Conservation (phyloP, 108 stramenopile species). For the Stephanodiscus triporus region DNA sequence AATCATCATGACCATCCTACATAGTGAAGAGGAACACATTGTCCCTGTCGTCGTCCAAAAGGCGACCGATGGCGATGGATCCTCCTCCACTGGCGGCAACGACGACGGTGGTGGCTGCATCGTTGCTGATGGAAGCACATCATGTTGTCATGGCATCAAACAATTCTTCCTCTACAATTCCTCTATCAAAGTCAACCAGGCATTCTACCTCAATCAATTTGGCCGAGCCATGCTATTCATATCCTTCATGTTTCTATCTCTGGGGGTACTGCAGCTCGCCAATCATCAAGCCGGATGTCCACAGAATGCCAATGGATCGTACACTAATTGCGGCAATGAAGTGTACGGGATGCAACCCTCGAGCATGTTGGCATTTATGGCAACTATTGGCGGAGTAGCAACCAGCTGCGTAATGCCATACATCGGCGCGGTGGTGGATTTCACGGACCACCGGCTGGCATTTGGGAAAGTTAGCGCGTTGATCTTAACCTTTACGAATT, state of each 20-base stretch:
- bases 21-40: not conserved
- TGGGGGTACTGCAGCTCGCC: constrained; percentile 28
- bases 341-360: constrained; percentile 63
- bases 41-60: not conserved
- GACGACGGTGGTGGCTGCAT: not conserved
- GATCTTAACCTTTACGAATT: constrained; percentile 25
- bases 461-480: constrained; percentile 27
- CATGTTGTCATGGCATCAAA: constrained; percentile 24
- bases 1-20: not conserved
- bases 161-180: constrained; percentile 34
- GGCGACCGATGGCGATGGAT: not conserved
- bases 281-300: constrained; percentile 28
- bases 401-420: constrained; percentile 41
- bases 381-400: constrained; percentile 34
- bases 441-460: constrained; percentile 26
- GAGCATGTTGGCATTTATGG: constrained; percentile 60
- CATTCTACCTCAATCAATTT: constrained; percentile 40
- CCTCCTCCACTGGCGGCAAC: not conserved
- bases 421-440: constrained; percentile 45
- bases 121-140: not conserved
- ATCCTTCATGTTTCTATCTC: constrained; percentile 31
- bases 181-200: constrained; percentile 18
- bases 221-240: constrained; percentile 34
- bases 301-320: constrained; percentile 31
- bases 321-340: constrained; percentile 26